phyloP scores from a whole-genome alignment of 306 rosid species.

The Dryas octopetala region DNA sequence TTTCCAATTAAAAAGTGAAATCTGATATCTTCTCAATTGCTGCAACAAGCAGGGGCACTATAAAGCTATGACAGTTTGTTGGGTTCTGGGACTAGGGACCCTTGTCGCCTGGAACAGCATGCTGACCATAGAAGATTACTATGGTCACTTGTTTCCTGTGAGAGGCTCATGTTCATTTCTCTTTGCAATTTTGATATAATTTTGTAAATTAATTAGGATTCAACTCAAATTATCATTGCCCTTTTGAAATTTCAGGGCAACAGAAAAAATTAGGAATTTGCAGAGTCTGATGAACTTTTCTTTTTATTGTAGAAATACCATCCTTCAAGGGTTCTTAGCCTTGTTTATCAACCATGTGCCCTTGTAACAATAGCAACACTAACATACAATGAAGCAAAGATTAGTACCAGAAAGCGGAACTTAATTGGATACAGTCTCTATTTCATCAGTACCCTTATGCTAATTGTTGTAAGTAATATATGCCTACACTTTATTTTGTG shows the following conservation, averaged over 20 bases:
- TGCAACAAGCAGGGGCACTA: slow-evolving; percentile 26
- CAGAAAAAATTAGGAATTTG: no score
- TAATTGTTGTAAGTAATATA: slow-evolving; percentile 59
- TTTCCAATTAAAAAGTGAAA: not conserved
- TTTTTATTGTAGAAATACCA: slow-evolving; percentile 54
- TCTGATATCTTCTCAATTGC: not conserved
- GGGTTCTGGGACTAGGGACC: slow-evolving; percentile 79
- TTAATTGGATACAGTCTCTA: slow-evolving; percentile 60
- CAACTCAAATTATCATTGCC: not conserved
- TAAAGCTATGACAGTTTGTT: slow-evolving; percentile 64
- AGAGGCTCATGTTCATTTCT: slow-evolving; percentile 28
- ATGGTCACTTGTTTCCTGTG: slow-evolving; percentile 58
- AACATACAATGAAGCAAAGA: slow-evolving; percentile 60
- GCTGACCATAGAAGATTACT: slow-evolving; percentile 79
- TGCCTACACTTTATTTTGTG: not conserved
- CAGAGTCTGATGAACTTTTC: slow-evolving; percentile 7
- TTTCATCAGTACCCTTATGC: slow-evolving; percentile 47
- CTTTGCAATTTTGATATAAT: not conserved
- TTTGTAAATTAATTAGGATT: not conserved
- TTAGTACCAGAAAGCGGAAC: slow-evolving; percentile 66
- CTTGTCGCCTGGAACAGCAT: slow-evolving; percentile 78
- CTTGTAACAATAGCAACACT: slow-evolving; percentile 48
- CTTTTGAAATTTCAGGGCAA: not conserved
- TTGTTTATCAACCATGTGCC: slow-evolving; percentile 78
- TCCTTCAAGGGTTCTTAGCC: slow-evolving; percentile 79